Evolutionary conservation across 352 stramenopile genomes (phyloP).

Genomic region (Peronospora destructor): DNA sequence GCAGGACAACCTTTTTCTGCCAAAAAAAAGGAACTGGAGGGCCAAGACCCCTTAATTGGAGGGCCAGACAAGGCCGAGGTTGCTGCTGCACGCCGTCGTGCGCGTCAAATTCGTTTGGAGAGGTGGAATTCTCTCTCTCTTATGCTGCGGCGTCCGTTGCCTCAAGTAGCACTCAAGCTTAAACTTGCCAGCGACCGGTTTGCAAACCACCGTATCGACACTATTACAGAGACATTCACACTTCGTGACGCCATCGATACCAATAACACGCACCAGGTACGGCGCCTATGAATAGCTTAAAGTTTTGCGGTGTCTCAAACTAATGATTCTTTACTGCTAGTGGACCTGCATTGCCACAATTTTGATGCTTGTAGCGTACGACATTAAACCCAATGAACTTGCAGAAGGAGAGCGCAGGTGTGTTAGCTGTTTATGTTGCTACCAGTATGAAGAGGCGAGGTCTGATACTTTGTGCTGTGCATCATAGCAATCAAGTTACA

Average conservation of each 20-base stretch:
- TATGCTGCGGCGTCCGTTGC: constrained; percentile 48
- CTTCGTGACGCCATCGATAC: constrained; percentile 64
- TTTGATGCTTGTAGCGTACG: constrained; percentile 57
- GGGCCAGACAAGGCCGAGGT: constrained; percentile 30
- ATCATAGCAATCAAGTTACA: constrained; percentile 30
- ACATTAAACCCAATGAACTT: constrained; percentile 36
- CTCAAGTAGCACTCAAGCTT: constrained; percentile 44
- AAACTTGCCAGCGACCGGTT: constrained; percentile 48
- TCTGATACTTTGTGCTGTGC: constrained; percentile 10
- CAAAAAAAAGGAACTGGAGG: constrained; percentile 14
- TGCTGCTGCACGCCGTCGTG: constrained; percentile 33
- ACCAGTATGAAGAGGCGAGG: not conserved
- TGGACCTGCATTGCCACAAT: constrained; percentile 64
- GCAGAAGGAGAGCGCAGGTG: constrained; percentile 40
- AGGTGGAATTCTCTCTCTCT: constrained; percentile 62
- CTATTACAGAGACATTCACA: constrained; percentile 47
- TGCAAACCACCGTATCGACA: constrained; percentile 46
- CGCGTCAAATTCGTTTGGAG: constrained; percentile 48
- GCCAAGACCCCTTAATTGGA: constrained; percentile 5
- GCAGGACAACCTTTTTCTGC: constrained; percentile 28
- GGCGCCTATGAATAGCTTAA: not conserved
- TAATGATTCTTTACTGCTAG: constrained; percentile 21
- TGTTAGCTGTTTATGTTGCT: not conserved
- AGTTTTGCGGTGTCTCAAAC: not conserved
- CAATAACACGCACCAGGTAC: constrained; percentile 52